Percentiles rank a stretch among this genome's conserved stretches.
Conservation (phyloP, 352 stramenopile genomes). For the Phytophthora boehmeriae region DNA sequence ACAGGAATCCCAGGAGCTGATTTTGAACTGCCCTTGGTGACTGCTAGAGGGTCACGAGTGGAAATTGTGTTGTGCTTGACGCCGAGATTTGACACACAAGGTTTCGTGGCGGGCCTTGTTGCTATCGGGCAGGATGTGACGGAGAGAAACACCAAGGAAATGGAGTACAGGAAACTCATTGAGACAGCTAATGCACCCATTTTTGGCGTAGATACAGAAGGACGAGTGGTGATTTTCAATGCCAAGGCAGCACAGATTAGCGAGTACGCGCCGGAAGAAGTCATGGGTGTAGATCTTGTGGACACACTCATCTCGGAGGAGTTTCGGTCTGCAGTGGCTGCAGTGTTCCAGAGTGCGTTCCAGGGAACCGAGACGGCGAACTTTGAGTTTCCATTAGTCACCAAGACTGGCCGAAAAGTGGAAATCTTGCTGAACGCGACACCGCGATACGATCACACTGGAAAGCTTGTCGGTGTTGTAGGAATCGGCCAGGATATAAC, state of each 20-base stretch:
- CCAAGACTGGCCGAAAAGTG: conserved; percentile 54
- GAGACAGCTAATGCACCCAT: conserved; percentile 90
- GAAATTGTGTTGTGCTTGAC: conserved; percentile 63
- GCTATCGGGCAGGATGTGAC: conserved; percentile 68
- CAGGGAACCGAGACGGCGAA: conserved; percentile 55
- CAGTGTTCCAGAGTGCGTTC: conserved; percentile 46
- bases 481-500: conserved; percentile 66
- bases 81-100: conserved; percentile 47
- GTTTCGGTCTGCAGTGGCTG: conserved; percentile 33
- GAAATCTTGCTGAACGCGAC: conserved; percentile 71
- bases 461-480: conserved; percentile 48
- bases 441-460: conserved; percentile 74
- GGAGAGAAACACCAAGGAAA: conserved; percentile 71
- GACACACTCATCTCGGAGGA: conserved; percentile 72
- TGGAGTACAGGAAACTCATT: conserved; percentile 78
- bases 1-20: conserved; percentile 49
- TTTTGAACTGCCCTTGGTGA: conserved; percentile 59
- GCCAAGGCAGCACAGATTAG: conserved; percentile 75
- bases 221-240: conserved; percentile 79
- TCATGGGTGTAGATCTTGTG: conserved; percentile 66
- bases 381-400: conserved; percentile 70
- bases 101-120: conserved; percentile 48
- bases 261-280: conserved; percentile 64
- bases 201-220: conserved; percentile 72
- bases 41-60: conserved; percentile 46